Evolutionary conservation across 139 green algal species (phyloP).

Genomic region (Chlamydomonas applanata): DNA sequence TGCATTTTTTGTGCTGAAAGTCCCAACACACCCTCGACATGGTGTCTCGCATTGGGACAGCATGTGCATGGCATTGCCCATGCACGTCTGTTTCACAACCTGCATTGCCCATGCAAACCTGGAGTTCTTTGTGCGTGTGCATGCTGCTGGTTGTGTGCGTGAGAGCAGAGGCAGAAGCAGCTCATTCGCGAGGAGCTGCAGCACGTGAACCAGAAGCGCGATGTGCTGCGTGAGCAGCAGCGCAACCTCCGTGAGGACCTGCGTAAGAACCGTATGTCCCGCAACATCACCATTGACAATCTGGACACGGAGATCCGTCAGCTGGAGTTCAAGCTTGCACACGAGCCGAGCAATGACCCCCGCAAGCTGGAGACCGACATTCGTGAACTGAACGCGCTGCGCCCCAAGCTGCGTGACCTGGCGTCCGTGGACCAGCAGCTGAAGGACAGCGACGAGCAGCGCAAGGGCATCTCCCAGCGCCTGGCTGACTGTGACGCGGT

Average conservation of each 20-base stretch:
- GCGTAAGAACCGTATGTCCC: slow-evolving; percentile 18
- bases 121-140: not conserved
- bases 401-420: slow-evolving; percentile 25
- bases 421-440: slow-evolving; percentile 25
- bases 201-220: slow-evolving; percentile 17
- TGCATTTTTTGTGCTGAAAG: too few relatives aligned
- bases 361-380: slow-evolving; percentile 39
- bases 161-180: slow-evolving; percentile 41
- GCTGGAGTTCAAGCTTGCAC: slow-evolving; percentile 50
- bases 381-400: slow-evolving; percentile 17
- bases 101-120: too few relatives aligned
- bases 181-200: slow-evolving; percentile 47
- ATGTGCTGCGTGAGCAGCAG: slow-evolving; percentile 25
- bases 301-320: slow-evolving; percentile 30
- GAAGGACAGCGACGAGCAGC: slow-evolving; percentile 17
- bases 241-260: slow-evolving; percentile 15
- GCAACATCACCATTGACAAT: slow-evolving; percentile 24
- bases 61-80: not conserved
- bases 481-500: slow-evolving; percentile 43
- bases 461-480: slow-evolving; percentile 14
- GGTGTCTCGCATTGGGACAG: not conserved
- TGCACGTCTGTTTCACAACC: not conserved
- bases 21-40: too few relatives aligned
- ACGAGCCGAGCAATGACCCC: slow-evolving; percentile 34
- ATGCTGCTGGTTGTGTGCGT: not conserved